Percentiles rank a stretch among this genome's conserved stretches.
These are phyloP conservation scores for Yarrowia osloensis DNA, from an alignment of 805 yeast genomes.

Conservation along the genomic window DNA sequence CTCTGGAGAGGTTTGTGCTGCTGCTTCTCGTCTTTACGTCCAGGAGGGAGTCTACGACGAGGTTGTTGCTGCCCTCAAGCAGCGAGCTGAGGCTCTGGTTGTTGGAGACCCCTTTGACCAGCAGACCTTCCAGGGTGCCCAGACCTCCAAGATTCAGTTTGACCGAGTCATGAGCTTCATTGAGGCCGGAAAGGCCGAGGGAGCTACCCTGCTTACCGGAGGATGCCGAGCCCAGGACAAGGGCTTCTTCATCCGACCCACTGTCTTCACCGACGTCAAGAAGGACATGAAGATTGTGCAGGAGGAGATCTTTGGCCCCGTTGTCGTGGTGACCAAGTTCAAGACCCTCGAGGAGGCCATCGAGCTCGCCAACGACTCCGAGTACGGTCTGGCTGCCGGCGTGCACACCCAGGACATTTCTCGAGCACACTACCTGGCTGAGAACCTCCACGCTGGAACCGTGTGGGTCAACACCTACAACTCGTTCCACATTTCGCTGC, in stretches of 20 bases:
- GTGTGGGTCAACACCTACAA: slow-evolving; percentile 72
- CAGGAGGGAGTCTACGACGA: slow-evolving; percentile 81
- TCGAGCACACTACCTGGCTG: slow-evolving; percentile 64
- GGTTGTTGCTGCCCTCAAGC: slow-evolving; percentile 59
- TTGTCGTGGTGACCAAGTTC: slow-evolving; percentile 68
- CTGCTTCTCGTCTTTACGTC: slow-evolving; percentile 86
- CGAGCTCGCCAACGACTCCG: slow-evolving; percentile 66
- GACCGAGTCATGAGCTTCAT: slow-evolving; percentile 74
- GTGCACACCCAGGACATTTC: slow-evolving; percentile 70
- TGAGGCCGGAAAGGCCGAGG: slow-evolving; percentile 74
- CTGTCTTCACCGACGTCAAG: slow-evolving; percentile 70
- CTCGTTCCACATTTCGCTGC: slow-evolving; percentile 63
- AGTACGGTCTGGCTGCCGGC: slow-evolving; percentile 82
- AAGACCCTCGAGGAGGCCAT: slow-evolving; percentile 67
- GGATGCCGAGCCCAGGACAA: slow-evolving; percentile 58
- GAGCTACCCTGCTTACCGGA: slow-evolving; percentile 79
- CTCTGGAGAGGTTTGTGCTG: slow-evolving; percentile 95
- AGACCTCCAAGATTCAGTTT: slow-evolving; percentile 75
- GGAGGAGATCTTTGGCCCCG: slow-evolving; percentile 91
- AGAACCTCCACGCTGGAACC: slow-evolving; percentile 63
- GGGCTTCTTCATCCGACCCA: slow-evolving; percentile 75
- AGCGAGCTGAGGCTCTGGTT: slow-evolving; percentile 52
- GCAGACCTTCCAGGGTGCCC: slow-evolving; percentile 83
- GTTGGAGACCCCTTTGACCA: slow-evolving; percentile 82
- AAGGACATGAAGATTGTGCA: slow-evolving; percentile 64